A percentile compares a stretch with the other conserved stretches of the same genome.
These are phyloP conservation scores for Pulveroboletus sp. DNA, from an alignment of 1,284 basidiomycete species.

Conservation along the genomic window DNA sequence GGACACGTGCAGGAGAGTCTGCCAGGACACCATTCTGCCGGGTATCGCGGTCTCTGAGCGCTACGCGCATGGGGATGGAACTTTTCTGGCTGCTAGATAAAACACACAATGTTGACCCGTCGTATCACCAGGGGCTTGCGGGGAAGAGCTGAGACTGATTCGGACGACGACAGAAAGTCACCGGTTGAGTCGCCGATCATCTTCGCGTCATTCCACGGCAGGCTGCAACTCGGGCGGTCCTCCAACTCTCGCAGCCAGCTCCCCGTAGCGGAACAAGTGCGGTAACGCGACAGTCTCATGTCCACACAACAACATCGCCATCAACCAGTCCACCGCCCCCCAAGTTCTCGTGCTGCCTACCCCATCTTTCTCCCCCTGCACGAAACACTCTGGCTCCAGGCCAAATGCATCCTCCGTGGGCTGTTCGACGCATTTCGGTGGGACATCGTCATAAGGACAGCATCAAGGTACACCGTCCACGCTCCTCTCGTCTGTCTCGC, in stretches of 20 bases:
- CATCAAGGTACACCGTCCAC: slow-evolving; percentile 43
- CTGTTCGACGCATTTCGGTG: slow-evolving; percentile 71
- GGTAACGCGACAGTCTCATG: slow-evolving; percentile 21
- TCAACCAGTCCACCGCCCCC: slow-evolving; percentile 17
- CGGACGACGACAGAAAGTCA: slow-evolving; percentile 10
- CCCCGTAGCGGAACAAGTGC: neutral
- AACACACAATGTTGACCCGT: neutral
- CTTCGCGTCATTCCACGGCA: neutral
- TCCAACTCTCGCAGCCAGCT: neutral
- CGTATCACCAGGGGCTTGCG: slow-evolving; percentile 12
- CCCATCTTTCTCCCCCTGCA: slow-evolving; percentile 66
- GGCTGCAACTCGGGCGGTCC: neutral
- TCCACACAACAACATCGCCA: slow-evolving; percentile 18
- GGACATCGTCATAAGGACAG: slow-evolving; percentile 59
- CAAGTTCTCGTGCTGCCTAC: slow-evolving; percentile 52
- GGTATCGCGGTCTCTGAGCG: neutral
- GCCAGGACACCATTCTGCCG: neutral
- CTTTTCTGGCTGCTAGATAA: neutral
- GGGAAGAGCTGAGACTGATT: neutral
- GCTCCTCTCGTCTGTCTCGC: slow-evolving; percentile 2
- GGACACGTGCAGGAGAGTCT: neutral
- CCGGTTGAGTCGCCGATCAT: slow-evolving; percentile 18
- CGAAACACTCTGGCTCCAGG: slow-evolving; percentile 59
- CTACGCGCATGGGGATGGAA: slow-evolving; percentile 2
- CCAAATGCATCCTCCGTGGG: slow-evolving; percentile 59